A percentile compares a stretch with the other conserved stretches of the same genome.
phyloP scores from a whole-genome alignment of 306 rosid genomes.

The Begonia masoniana region DNA sequence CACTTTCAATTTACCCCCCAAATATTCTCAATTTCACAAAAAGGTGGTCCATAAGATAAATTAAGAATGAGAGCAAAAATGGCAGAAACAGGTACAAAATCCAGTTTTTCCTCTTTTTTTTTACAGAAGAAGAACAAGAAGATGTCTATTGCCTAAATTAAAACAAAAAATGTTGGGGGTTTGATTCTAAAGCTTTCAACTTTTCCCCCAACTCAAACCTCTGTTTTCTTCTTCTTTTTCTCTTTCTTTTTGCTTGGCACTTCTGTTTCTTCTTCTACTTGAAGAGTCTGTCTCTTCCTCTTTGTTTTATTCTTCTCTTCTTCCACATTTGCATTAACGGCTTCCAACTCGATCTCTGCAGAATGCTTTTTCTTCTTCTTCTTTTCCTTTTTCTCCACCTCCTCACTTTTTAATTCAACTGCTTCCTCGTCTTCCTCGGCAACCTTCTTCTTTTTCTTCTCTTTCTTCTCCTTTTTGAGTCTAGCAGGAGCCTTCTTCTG shows the following conservation, averaged over 20 bases:
- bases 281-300: conserved; percentile 33
- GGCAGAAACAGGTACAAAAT: too few relatives aligned
- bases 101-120: too few relatives aligned
- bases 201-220: conserved; percentile 13
- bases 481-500: conserved; percentile 10
- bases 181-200: not conserved
- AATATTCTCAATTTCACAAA: too few relatives aligned
- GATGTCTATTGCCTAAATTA: not conserved
- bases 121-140: not conserved
- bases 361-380: conserved; percentile 43
- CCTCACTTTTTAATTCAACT: conserved; percentile 11
- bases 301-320: conserved; percentile 33
- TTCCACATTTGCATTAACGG: conserved; percentile 4
- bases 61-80: too few relatives aligned
- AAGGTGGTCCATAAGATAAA: too few relatives aligned
- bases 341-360: conserved; percentile 21
- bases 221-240: conserved; percentile 41
- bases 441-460: conserved; percentile 45
- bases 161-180: conserved; percentile 21
- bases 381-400: conserved; percentile 29
- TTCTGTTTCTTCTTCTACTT: conserved; percentile 37
- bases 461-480: conserved; percentile 38
- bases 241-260: conserved; percentile 37
- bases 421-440: conserved; percentile 20
- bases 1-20: too few relatives aligned